Evolutionary conservation across 2,329 filamentous ascomycete species (phyloP), one percentile per base, ranked within the genome.

Genomic region (Botrytis fragariae): DNA sequence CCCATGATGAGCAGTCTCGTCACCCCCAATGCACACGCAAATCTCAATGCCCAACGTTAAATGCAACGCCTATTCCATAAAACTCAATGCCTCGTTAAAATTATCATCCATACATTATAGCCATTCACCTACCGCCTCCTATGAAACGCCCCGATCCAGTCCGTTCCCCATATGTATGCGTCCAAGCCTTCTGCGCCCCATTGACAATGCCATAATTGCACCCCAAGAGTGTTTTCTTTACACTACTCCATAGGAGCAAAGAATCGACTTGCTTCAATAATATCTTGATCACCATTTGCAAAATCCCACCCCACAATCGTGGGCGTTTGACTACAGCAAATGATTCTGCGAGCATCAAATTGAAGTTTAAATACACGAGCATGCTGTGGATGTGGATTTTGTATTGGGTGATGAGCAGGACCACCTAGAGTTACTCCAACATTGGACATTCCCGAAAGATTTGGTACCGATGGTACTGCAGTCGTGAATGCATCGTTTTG

Each of bases 221-320:
- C 5, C 45, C 3, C 1, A 48, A 22, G 48, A 29, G 16, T 39
- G 25, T 39, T 57, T 25, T 16, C 3, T 54, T 39, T 35, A 32
- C 9, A 68, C 77, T 81, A 88, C 73, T 89, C 87, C 60, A 91
- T 84, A 3, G 88, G 86, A 71, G 87, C 90, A 81, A 97, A 97
- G 80, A 97, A 97, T 51, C 88, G 87, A 76, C 90, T 89, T 10
- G 92, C 93, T 80, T 93, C 91, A 72, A 93, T 89, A 71, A 98
- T 88, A 77, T 97, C 92, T 72, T 88, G 83, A 77, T 99, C 95
- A 7, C 90, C 92, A 77, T 94, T 93, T 74, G 94, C 96, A 86
- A 98, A 99, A 82, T 99, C 96, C 96, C 96, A 99, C 0, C 95
- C 96, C 0, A 98, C 94, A 79, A 99, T 98, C 25, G 92, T 90